These are phyloP conservation scores for Tagetes patula DNA, from an alignment of 129 eudicot genomes.

Conservation along the genomic window DNA sequence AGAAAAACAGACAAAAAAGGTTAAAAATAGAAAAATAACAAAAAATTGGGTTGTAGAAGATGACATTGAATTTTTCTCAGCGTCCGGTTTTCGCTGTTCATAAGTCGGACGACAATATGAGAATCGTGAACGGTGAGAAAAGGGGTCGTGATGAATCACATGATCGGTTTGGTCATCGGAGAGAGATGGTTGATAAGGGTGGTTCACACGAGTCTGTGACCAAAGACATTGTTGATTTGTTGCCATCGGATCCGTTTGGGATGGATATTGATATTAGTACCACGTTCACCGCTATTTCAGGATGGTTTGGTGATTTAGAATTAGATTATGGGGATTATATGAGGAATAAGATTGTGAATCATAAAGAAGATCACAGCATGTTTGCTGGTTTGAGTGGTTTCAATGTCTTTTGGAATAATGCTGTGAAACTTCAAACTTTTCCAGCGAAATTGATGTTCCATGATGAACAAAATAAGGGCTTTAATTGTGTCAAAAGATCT, in stretches of 20 bases:
- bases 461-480: conserved; percentile 1
- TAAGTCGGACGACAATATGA: conserved; percentile 55
- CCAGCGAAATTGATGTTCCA: conserved; percentile 26
- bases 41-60: conserved; percentile 28
- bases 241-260: conserved; percentile 90
- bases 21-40: conserved; percentile 4
- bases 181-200: conserved; percentile 17
- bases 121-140: conserved; percentile 51
- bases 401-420: conserved; percentile 49
- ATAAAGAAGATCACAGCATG: conserved; percentile 42
- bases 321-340: conserved; percentile 51
- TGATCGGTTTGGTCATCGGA: conserved; percentile 18
- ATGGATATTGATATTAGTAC: conserved; percentile 72
- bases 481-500: conserved; percentile 10
- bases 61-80: conserved; percentile 80
- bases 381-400: conserved; percentile 44
- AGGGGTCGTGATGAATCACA: conserved; percentile 39
- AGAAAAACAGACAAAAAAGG: neutral
- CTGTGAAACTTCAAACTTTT: conserved; percentile 49
- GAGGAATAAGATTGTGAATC: conserved; percentile 31
- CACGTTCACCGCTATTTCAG: conserved; percentile 64
- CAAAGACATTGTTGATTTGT: conserved; percentile 57
- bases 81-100: conserved; percentile 61
- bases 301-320: conserved; percentile 68
- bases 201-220: conserved; percentile 46